Percentiles rank a stretch among this genome's conserved stretches.
Conservation (phyloP, 2,329 filamentous ascomycete species). For the Colletotrichum musae region DNA sequence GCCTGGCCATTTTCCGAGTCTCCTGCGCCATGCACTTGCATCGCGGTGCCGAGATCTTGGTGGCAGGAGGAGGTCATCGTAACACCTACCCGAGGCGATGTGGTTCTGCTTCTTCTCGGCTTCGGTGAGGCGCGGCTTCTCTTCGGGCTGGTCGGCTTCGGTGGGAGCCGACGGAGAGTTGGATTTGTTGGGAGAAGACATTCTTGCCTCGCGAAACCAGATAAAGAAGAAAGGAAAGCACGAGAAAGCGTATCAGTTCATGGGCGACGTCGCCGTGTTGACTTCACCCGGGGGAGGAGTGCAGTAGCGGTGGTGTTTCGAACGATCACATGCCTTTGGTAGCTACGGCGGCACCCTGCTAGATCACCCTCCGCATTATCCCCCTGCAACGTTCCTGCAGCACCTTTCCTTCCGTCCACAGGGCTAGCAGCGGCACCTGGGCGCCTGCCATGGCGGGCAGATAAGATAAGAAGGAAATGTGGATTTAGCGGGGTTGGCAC, state of each 20-base stretch:
- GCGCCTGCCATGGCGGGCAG: neutral
- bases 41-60: neutral
- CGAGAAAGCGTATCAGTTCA: neutral
- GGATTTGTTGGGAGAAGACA: slow-evolving; percentile 42
- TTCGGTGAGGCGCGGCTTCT: slow-evolving; percentile 67
- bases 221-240: neutral
- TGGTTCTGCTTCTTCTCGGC: slow-evolving; percentile 71
- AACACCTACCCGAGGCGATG: slow-evolving; percentile 64
- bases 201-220: slow-evolving; percentile 1
- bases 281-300: neutral
- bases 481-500: slow-evolving; percentile 39
- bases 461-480: slow-evolving; percentile 35
- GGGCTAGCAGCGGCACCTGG: slow-evolving; percentile 32
- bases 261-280: neutral
- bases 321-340: slow-evolving; percentile 37
- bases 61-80: neutral
- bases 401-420: slow-evolving; percentile 34
- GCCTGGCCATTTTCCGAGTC: neutral
- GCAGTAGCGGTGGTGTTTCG: slow-evolving; percentile 24
- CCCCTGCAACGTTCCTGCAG: slow-evolving; percentile 41
- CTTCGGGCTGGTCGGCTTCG: slow-evolving; percentile 51
- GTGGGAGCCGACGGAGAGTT: slow-evolving; percentile 34
- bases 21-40: neutral
- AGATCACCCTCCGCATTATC: slow-evolving; percentile 22
- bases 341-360: slow-evolving; percentile 2